phyloP scores from a whole-genome alignment of 176 grass and related monocot genomes.

The Bromus sterilis region DNA sequence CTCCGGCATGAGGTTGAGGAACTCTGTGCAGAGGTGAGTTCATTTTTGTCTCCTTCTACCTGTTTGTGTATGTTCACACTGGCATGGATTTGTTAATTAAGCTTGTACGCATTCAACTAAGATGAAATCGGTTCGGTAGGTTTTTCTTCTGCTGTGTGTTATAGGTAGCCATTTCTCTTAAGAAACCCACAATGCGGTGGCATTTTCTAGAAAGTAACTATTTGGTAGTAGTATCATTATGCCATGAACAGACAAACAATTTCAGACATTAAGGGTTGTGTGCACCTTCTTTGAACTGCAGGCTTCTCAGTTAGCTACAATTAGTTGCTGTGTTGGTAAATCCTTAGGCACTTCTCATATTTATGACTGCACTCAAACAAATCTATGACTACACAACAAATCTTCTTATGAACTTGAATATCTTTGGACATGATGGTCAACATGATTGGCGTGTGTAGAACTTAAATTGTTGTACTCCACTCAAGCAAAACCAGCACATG shows the following conservation, averaged over 20 bases:
- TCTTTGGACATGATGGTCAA: neutral
- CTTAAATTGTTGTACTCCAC: neutral
- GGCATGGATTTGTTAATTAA: neutral
- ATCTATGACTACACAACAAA: too few relatives aligned
- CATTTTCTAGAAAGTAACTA: neutral
- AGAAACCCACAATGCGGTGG: neutral
- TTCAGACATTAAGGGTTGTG: neutral
- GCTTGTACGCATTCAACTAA: neutral
- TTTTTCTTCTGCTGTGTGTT: neutral
- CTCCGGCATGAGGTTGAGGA: constrained; percentile 89
- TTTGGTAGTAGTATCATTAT: constrained; percentile 1
- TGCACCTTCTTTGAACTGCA: constrained; percentile 5
- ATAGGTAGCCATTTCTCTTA: neutral
- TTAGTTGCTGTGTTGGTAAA: neutral
- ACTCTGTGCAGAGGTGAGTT: constrained; percentile 54
- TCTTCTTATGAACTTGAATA: neutral
- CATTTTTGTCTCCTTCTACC: neutral
- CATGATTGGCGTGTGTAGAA: neutral
- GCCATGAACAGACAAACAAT: neutral
- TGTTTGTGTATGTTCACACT: neutral
- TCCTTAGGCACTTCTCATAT: neutral
- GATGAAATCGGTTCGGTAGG: neutral
- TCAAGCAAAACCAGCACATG: neutral
- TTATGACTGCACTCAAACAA: too few relatives aligned
- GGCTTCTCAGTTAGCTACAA: neutral